These are phyloP conservation scores for Nadsonia starkeyi-henricii DNA, from an alignment of 1,139 yeast genomes.

Conservation along the genomic window DNA sequence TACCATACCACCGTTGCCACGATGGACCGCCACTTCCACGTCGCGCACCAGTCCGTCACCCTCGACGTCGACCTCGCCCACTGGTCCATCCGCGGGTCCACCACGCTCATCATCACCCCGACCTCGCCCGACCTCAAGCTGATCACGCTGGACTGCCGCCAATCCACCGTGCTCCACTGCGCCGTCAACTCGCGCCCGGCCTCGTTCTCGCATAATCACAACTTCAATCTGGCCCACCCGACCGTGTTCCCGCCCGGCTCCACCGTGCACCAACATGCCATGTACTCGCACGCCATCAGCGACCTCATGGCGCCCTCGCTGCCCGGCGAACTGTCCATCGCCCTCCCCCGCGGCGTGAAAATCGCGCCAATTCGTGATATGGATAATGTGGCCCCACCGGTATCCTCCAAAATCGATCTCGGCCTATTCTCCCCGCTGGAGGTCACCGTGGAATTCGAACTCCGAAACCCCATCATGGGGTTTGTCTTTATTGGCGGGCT, in stretches of 20 bases:
- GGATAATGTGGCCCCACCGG: no score
- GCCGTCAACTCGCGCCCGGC: constrained; percentile 47
- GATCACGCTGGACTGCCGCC: constrained; percentile 69
- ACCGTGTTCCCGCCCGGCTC: no score
- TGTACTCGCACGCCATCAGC: constrained; percentile 47
- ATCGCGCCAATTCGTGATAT: no score
- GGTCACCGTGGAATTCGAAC: constrained; percentile 52
- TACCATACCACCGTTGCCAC: no score
- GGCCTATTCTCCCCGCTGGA: constrained; percentile 41
- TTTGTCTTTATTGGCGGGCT: constrained; percentile 52
- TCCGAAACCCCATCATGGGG: constrained; percentile 62
- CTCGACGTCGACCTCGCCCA: constrained; percentile 52
- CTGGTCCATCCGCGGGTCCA: constrained; percentile 47
- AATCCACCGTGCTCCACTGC: constrained; percentile 50
- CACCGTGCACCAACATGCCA: constrained; percentile 45
- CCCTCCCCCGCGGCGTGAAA: constrained; percentile 59
- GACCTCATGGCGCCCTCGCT: constrained; percentile 38
- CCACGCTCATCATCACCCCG: constrained; percentile 74
- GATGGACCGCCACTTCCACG: constrained; percentile 26
- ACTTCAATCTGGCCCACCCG: no score
- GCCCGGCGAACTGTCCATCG: constrained; percentile 56
- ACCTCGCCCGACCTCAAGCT: constrained; percentile 42
- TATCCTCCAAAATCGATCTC: neutral
- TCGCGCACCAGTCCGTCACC: constrained; percentile 57
- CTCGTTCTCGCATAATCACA: constrained; percentile 37